A percentile compares a stretch with the other conserved stretches of the same genome.
These are phyloP conservation scores for Linnemannia hyalina DNA, from an alignment of 192 early-diverging fungal genomes.

Conservation along the genomic window DNA sequence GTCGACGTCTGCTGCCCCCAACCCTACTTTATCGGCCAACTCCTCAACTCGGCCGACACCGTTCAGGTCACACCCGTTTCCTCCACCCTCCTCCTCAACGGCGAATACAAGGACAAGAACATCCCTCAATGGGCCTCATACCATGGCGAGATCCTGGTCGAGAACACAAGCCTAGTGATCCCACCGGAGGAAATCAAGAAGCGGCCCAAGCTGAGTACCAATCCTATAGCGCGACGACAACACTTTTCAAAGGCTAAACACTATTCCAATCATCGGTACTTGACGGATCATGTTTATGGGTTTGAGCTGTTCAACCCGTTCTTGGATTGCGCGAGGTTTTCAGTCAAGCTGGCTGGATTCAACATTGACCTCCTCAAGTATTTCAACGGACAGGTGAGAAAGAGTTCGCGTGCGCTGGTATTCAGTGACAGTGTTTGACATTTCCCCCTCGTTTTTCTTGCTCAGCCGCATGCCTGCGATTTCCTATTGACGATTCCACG, in stretches of 20 bases:
- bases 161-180: conserved; percentile 17
- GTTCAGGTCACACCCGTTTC: conserved; percentile 16
- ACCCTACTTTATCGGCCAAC: conserved; percentile 24
- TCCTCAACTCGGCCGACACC: conserved; percentile 24
- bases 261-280: background rate
- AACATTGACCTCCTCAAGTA: conserved; percentile 21
- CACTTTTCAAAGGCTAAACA: conserved; percentile 29
- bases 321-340: conserved; percentile 22
- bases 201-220: conserved; percentile 5
- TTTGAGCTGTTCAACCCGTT: conserved; percentile 33
- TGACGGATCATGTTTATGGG: conserved; percentile 25
- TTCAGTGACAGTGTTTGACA: background rate
- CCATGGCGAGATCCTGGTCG: conserved; percentile 8
- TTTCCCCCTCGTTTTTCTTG: background rate
- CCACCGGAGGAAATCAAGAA: conserved; percentile 11
- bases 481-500: background rate
- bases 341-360: conserved; percentile 27
- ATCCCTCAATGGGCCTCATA: conserved; percentile 10
- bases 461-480: too few relatives aligned
- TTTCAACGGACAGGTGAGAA: conserved; percentile 29
- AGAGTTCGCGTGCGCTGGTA: background rate
- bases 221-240: background rate
- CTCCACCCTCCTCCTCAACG: conserved; percentile 9
- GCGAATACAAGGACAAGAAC: conserved; percentile 1
- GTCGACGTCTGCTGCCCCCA: conserved; percentile 17